Evolutionary conservation across 495 filamentous ascomycete genomes (phyloP), one percentile per base, ranked within the genome.

Genomic region (Glarea lozoyensis): DNA sequence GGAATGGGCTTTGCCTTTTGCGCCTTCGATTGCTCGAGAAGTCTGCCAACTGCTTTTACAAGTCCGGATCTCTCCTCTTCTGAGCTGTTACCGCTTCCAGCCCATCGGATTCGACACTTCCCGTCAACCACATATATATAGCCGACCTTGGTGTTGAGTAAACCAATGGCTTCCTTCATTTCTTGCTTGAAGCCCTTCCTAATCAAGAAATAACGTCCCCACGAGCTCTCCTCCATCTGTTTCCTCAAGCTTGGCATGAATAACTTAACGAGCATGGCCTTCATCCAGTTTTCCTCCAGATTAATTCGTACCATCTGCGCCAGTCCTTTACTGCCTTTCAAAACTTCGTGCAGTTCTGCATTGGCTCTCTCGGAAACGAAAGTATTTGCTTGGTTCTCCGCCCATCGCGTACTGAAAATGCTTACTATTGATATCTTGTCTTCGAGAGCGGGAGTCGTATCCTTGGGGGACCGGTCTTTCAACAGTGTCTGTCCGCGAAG

Each of bases 81-180:
- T 34, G 79, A 70, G 11, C 84, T 82, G 29, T 67, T 60, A n/a
- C 87, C 92, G 60, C 87, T 89, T 2, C 85, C 92, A 0, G 90
- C 92, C 92, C 92, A 99, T 24, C 92, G 75, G 46, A 99, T 96
- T 64, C 74, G 81, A 63, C 86, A 93, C 35, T 87, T 65, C 52
- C 76, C 67, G 65, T 99, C 92, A 45, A 99, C 61, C 42, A 99
- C 68, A 65, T 94, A 99, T 19, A 88, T 85, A 68, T 96, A 96
- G 10, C 93, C 93, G 10, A 95, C 89, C 64, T 84, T 88, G 30
- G 71, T 74, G 62, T 97, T 99, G 59, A 86, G 59, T 56, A 92
- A 64, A 2, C 87, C 89, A 49, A 97, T 80, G 24, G 72, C 67
- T 59, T 88, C 81, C 42, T 81, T 76, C 20, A 94, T 76, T 16